These are phyloP conservation scores for Plasmodium fragile DNA, from an alignment of 169 alveolate species.

Conservation along the genomic window DNA sequence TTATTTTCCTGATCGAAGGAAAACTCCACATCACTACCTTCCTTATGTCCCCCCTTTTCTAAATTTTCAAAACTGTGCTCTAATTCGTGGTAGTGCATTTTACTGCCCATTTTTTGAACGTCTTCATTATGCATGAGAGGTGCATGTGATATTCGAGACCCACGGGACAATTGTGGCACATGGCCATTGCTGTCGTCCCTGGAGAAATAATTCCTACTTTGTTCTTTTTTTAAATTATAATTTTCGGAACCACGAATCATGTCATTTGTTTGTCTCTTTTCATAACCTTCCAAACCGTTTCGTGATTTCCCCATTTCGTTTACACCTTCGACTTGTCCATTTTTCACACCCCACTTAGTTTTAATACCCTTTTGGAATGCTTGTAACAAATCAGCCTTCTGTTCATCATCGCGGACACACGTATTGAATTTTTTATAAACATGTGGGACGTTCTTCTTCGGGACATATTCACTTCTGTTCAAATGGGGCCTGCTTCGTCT, in stretches of 20 bases:
- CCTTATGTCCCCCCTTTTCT: background rate
- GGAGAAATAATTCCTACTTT: background rate
- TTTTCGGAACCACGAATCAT: background rate
- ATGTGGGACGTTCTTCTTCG: background rate
- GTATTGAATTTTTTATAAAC: slow-evolving; percentile 55
- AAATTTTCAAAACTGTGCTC: slow-evolving; percentile 23
- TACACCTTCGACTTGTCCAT: background rate
- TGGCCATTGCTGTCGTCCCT: background rate
- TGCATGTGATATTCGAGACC: background rate
- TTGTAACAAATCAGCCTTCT: slow-evolving; percentile 23
- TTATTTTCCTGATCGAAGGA: slow-evolving; percentile 18
- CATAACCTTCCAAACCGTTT: background rate
- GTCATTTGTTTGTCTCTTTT: background rate
- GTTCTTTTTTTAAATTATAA: background rate
- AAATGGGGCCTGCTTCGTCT: slow-evolving; percentile 7
- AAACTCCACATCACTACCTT: slow-evolving; percentile 5
- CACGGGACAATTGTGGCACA: background rate
- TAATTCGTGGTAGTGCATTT: slow-evolving; percentile 8
- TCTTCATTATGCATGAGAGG: background rate
- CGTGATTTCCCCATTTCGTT: background rate
- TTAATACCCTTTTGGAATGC: slow-evolving; percentile 36
- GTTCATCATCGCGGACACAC: slow-evolving; percentile 14
- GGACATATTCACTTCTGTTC: slow-evolving; percentile 58
- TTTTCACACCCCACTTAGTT: slow-evolving; percentile 2
- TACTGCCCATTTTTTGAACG: background rate